Percentiles rank a stretch among this genome's conserved stretches.
These are phyloP conservation scores for Cladorrhinum samala DNA, from an alignment of 495 filamentous ascomycete genomes.

Conservation along the genomic window DNA sequence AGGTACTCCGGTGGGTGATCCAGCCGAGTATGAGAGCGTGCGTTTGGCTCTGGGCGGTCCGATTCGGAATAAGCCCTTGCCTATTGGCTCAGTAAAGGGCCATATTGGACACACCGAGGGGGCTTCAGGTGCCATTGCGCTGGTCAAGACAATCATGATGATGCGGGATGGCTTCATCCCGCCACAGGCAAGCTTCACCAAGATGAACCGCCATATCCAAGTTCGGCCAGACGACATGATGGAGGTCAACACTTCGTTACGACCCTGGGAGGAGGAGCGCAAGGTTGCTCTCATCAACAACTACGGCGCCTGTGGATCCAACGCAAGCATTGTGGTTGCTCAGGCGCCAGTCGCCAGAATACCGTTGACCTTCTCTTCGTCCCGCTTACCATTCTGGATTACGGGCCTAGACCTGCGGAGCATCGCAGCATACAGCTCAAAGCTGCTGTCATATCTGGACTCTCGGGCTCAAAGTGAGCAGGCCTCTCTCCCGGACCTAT, in stretches of 20 bases:
- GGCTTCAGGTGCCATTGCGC: conserved; percentile 37
- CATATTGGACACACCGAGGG: conserved; percentile 49
- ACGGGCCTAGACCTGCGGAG: conserved; percentile 29
- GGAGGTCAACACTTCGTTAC: conserved; percentile 25
- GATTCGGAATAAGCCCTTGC: conserved; percentile 15
- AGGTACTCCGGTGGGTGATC: conserved; percentile 5
- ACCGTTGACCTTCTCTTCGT: too few relatives aligned
- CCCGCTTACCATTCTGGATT: too few relatives aligned
- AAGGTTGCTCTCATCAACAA: conserved; percentile 21
- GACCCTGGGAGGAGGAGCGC: conserved; percentile 28
- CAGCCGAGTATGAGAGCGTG: not conserved
- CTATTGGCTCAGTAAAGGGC: conserved; percentile 43
- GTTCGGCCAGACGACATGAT: conserved; percentile 33
- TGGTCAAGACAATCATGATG: conserved; percentile 37
- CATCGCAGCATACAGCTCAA: conserved; percentile 13
- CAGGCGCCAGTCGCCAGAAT: conserved; percentile 22
- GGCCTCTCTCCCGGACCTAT: conserved; percentile 25
- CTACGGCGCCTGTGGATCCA: conserved; percentile 26
- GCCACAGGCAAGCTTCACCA: not conserved
- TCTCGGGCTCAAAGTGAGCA: conserved; percentile 6
- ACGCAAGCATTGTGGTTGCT: conserved; percentile 13
- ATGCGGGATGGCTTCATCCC: not conserved
- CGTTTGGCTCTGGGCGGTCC: conserved; percentile 1
- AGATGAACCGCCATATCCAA: conserved; percentile 37
- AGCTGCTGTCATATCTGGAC: conserved; percentile 15